A percentile compares a stretch with the other conserved stretches of the same genome.
Evolutionary conservation across 352 stramenopile genomes (phyloP).

Genomic region (Globisporangium abappressorium): DNA sequence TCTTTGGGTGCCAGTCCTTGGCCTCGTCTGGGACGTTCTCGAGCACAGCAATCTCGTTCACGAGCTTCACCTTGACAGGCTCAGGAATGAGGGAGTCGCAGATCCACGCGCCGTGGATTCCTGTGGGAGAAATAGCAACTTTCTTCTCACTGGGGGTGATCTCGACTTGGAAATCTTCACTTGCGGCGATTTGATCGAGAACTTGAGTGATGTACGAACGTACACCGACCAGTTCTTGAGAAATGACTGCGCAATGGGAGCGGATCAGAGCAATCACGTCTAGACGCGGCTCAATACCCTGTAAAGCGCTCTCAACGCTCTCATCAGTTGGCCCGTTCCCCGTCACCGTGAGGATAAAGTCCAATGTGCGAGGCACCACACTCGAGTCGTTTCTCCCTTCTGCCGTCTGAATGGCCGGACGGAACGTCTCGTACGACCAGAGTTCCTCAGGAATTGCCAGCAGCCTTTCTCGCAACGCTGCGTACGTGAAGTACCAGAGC

Average conservation of each 20-base stretch:
- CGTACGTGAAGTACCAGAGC: conserved; percentile 8
- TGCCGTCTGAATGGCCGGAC: neutral
- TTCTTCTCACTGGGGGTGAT: neutral
- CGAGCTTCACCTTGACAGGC: conserved; percentile 28
- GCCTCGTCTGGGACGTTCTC: conserved; percentile 36
- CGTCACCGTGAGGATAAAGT: conserved; percentile 3
- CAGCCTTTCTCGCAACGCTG: neutral
- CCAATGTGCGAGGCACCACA: neutral
- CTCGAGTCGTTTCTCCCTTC: neutral
- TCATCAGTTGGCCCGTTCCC: conserved; percentile 1
- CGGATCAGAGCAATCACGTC: neutral
- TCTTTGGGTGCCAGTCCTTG: conserved; percentile 60
- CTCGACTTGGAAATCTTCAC: neutral
- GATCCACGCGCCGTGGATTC: conserved; percentile 22
- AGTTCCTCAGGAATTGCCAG: neutral
- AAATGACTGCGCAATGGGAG: neutral
- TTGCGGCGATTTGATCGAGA: neutral
- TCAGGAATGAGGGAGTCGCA: conserved; percentile 29
- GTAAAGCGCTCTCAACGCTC: neutral
- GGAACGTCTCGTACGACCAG: conserved; percentile 3
- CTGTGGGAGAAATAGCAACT: neutral
- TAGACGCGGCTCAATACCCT: neutral
- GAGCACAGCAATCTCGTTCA: conserved; percentile 21
- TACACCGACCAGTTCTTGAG: neutral
- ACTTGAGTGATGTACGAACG: neutral